Evolutionary conservation across 1,284 basidiomycete species (phyloP).

Genomic region (Pseudozyma thailandica): DNA sequence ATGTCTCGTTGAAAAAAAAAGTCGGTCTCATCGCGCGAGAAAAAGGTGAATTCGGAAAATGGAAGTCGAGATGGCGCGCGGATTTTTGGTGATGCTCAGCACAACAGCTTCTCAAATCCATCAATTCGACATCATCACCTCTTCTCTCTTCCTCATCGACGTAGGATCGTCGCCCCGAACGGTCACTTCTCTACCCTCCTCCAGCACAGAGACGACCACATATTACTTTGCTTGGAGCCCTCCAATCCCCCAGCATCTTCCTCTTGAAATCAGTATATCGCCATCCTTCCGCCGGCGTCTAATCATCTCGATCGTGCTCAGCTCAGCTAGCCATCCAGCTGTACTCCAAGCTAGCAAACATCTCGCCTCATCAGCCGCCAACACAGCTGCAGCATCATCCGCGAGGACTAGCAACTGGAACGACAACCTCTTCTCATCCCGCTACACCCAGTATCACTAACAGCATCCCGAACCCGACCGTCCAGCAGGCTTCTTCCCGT

Average conservation of each 20-base stretch:
- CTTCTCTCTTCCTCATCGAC: conserved; percentile 8
- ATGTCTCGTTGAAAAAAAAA: neutral
- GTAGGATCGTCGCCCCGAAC: neutral
- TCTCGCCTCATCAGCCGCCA: neutral
- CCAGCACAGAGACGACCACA: neutral
- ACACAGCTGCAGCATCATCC: neutral
- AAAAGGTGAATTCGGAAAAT: conserved; percentile 33
- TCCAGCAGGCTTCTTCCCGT: neutral
- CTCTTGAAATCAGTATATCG: no score
- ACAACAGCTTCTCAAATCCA: conserved; percentile 3
- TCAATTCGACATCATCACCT: neutral
- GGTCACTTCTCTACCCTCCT: neutral
- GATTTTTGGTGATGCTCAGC: conserved; percentile 12
- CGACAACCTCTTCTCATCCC: neutral
- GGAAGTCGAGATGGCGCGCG: conserved; percentile 15
- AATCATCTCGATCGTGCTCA: no score
- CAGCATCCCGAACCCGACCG: no score
- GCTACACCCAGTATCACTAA: neutral
- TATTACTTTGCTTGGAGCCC: no score
- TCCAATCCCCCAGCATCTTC: no score
- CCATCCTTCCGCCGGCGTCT: no score
- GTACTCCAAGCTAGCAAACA: no score
- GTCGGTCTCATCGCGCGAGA: conserved; percentile 3
- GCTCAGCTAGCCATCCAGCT: no score
- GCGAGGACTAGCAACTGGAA: neutral